Evolutionary conservation across 2,329 filamentous ascomycete species (phyloP).

Genomic region (Myriangium duriaei): DNA sequence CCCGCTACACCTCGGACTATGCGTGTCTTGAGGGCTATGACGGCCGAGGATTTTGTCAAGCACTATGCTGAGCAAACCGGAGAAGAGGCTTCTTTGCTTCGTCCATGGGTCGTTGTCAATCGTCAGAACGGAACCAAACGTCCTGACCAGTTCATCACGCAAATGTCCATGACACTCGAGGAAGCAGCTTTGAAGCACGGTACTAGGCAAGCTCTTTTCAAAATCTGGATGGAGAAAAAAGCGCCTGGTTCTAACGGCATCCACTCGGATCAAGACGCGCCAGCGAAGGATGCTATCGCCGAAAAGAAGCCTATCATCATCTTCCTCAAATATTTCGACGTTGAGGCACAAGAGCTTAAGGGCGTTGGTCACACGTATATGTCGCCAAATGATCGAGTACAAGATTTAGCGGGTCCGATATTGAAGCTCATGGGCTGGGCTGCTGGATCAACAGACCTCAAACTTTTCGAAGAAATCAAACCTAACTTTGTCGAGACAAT

Average conservation of each 20-base stretch:
- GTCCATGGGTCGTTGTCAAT: conserved; percentile 96
- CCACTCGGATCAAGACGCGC: conserved; percentile 54
- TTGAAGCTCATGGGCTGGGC: conserved; percentile 77
- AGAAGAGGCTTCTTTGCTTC: conserved; percentile 55
- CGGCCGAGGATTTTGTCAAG: conserved; percentile 60
- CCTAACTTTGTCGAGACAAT: conserved; percentile 92
- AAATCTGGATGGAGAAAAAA: conserved; percentile 76
- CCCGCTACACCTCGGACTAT: conserved; percentile 60
- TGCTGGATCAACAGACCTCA: conserved; percentile 51
- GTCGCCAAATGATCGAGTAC: conserved; percentile 73
- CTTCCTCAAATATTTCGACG: conserved; percentile 87
- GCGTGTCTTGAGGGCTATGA: conserved; percentile 61
- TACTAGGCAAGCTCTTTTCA: conserved; percentile 55
- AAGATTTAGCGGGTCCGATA: conserved; percentile 69
- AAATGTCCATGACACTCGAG: conserved; percentile 52
- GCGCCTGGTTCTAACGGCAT: conserved; percentile 58
- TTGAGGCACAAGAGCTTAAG: conserved; percentile 57
- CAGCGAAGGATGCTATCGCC: conserved; percentile 25
- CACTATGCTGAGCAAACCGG: conserved; percentile 58
- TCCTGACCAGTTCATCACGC: conserved; percentile 75
- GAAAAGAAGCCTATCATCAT: conserved; percentile 55
- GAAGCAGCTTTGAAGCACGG: conserved; percentile 58
- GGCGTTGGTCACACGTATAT: conserved; percentile 81
- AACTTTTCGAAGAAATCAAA: conserved; percentile 93
- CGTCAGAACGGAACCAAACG: conserved; percentile 93